A percentile compares a stretch with the other conserved stretches of the same genome.
These are phyloP conservation scores for Lunularia cruciata DNA, from an alignment of 225 moss, liverwort and hornwort genomes.

Conservation along the genomic window DNA sequence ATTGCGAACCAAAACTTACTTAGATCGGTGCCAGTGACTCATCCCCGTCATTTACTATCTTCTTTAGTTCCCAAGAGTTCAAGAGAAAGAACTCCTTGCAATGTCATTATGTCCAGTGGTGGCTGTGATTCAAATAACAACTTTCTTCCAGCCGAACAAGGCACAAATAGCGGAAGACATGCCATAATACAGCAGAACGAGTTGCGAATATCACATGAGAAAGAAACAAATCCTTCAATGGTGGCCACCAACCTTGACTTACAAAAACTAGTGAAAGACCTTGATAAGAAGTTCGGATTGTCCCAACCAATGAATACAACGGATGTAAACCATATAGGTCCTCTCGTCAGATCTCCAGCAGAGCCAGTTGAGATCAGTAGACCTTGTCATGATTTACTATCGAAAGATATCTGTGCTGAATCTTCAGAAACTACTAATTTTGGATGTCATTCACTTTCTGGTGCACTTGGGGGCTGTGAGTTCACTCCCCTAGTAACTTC, in stretches of 20 bases:
- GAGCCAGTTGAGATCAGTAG: constrained; percentile 3
- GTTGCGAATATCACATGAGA: neutral
- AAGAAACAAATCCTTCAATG: neutral
- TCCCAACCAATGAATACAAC: neutral
- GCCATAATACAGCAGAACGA: neutral
- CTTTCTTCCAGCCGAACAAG: neutral
- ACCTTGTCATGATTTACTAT: neutral
- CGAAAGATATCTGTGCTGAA: neutral
- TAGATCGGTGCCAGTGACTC: neutral
- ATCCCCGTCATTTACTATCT: constrained; percentile 6
- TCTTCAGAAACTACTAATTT: neutral
- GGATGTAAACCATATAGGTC: neutral
- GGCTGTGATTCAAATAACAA: neutral
- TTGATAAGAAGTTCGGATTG: constrained; percentile 15
- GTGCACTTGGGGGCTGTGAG: neutral
- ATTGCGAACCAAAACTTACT: constrained; percentile 12
- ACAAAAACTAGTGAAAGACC: neutral
- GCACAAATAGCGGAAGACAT: neutral
- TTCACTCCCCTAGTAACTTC: neutral
- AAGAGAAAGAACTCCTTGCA: neutral
- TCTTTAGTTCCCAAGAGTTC: neutral
- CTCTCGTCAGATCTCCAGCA: neutral
- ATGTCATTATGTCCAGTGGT: neutral
- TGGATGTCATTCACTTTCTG: neutral
- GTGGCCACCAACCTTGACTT: neutral